Conservation (phyloP, 2,329 filamentous ascomycete species). For the Talaromyces sp. region DNA sequence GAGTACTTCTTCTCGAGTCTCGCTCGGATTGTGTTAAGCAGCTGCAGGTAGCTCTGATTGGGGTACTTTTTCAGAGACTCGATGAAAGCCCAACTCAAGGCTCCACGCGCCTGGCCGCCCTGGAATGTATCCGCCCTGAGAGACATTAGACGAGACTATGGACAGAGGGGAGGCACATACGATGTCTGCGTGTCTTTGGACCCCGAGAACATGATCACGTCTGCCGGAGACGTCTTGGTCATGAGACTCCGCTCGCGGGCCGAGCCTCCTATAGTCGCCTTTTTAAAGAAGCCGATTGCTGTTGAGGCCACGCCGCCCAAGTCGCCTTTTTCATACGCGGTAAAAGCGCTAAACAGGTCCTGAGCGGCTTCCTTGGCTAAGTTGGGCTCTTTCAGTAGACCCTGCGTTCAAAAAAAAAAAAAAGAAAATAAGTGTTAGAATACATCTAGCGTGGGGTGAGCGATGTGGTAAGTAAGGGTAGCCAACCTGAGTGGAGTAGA, state of each 20-base stretch:
- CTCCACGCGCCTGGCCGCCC: conserved; percentile 80
- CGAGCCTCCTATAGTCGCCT: conserved; percentile 71
- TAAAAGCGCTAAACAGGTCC: conserved; percentile 60
- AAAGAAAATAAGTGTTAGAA: not conserved
- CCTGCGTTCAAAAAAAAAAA: conserved; percentile 21
- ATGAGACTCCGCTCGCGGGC: conserved; percentile 72
- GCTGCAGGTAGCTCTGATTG: conserved; percentile 88
- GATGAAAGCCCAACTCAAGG: conserved; percentile 97
- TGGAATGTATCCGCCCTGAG: conserved; percentile 83
- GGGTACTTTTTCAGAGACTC: conserved; percentile 81
- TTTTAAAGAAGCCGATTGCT: conserved; percentile 81
- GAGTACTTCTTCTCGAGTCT: conserved; percentile 80
- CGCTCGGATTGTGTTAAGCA: conserved; percentile 89
- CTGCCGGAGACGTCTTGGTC: conserved; percentile 89
- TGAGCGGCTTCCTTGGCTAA: conserved; percentile 61
- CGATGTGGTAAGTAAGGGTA: not conserved
- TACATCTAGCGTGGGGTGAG: not conserved
- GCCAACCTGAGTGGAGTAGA: conserved; percentile 55
- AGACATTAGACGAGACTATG: not conserved
- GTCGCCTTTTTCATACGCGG: conserved; percentile 75
- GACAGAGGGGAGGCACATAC: conserved; percentile 14
- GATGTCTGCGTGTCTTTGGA: conserved; percentile 89
- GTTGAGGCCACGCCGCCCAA: conserved; percentile 71
- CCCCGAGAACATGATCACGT: conserved; percentile 96
- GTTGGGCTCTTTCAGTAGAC: conserved; percentile 62